Percentiles rank a stretch among this genome's conserved stretches.
Conservation (phyloP, 345 rosid species). For the Brassica carinata region DNA sequence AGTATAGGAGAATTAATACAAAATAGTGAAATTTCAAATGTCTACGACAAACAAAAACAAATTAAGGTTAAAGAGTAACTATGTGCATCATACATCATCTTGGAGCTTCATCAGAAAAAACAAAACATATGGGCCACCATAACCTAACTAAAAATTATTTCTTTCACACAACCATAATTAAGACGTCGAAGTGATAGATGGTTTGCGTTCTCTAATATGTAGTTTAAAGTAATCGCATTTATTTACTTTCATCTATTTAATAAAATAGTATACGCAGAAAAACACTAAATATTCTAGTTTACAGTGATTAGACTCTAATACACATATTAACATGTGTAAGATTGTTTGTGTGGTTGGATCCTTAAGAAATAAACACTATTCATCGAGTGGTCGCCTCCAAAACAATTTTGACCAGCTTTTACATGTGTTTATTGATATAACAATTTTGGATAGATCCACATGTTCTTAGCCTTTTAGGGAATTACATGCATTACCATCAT, state of each 20-base stretch:
- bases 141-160: not conserved
- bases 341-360: slow-evolving; percentile 1
- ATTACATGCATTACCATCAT: not conserved
- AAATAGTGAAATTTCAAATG: slow-evolving; percentile 2
- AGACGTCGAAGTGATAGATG: not conserved
- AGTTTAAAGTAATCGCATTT: slow-evolving; percentile 9
- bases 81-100: slow-evolving; percentile 25
- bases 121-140: slow-evolving; percentile 19
- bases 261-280: not conserved
- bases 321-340: not conserved
- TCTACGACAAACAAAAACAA: not conserved
- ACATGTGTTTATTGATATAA: not conserved
- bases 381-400: not conserved
- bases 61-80: slow-evolving; percentile 14
- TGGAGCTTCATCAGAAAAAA: slow-evolving; percentile 6
- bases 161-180: slow-evolving; percentile 2
- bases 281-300: not conserved
- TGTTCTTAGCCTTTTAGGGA: not conserved
- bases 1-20: slow-evolving; percentile 2
- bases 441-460: not conserved
- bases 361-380: not conserved
- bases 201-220: not conserved
- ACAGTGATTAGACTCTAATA: not conserved
- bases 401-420: not conserved
- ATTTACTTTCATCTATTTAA: not conserved